Conservation (phyloP, 768 basidiomycete species). For the Exidia glandulosa region DNA sequence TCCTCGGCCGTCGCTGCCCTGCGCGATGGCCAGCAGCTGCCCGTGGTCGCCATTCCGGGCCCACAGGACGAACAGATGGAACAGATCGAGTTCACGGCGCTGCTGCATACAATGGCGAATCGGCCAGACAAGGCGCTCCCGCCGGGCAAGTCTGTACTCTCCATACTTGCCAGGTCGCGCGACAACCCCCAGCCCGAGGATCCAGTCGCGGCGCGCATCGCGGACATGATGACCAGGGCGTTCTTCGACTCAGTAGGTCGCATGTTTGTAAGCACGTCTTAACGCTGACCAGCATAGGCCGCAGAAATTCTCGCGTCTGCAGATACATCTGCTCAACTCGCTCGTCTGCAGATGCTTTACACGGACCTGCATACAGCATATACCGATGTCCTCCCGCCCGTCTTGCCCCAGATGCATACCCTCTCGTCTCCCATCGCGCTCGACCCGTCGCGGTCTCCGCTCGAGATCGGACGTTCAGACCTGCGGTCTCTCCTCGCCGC, state of each 20-base stretch:
- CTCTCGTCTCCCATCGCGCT: slow-evolving; percentile 39
- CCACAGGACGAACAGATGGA: not conserved
- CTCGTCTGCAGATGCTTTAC: slow-evolving; percentile 47
- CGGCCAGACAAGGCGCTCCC: slow-evolving; percentile 53
- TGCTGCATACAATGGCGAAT: slow-evolving; percentile 56
- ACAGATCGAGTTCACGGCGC: not conserved
- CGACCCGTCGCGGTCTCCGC: slow-evolving; percentile 53
- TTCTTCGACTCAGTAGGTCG: slow-evolving; percentile 64
- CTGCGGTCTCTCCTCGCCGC: slow-evolving; percentile 42
- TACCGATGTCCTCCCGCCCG: slow-evolving; percentile 44
- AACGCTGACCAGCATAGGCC: slow-evolving; percentile 30
- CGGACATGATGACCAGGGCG: slow-evolving; percentile 41
- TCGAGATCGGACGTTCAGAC: slow-evolving; percentile 43
- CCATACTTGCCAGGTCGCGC: slow-evolving; percentile 36
- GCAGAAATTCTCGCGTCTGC: slow-evolving; percentile 42
- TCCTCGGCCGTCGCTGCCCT: not conserved
- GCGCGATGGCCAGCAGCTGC: not conserved
- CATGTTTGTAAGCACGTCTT: not conserved
- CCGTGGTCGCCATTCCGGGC: not conserved
- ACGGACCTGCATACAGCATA: slow-evolving; percentile 41
- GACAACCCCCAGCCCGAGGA: slow-evolving; percentile 9
- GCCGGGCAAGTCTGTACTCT: slow-evolving; percentile 59
- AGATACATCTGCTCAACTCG: slow-evolving; percentile 46
- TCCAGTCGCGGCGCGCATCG: slow-evolving; percentile 36
- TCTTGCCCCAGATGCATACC: slow-evolving; percentile 37